Conservation (phyloP, 768 basidiomycete genomes). For the Mrakia hoshinonis region DNA sequence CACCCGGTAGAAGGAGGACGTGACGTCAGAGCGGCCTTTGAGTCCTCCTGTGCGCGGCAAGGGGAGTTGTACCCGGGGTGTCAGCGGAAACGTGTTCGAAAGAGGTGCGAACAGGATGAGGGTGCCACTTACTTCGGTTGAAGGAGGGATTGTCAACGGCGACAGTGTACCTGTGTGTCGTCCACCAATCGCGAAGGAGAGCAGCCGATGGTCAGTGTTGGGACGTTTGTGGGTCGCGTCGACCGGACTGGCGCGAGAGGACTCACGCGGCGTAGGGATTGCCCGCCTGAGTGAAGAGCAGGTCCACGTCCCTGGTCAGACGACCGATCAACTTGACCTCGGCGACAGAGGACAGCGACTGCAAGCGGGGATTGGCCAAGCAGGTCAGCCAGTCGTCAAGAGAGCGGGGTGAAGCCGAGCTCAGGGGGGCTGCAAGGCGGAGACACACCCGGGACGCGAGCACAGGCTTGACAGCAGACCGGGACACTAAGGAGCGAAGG, state of each 20-base stretch:
- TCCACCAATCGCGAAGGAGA: too few species aligned
- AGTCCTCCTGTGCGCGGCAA: not conserved
- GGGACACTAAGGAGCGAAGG: not conserved
- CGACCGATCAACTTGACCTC: conserved; percentile 4
- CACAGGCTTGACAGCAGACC: not conserved
- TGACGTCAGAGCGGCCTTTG: not conserved
- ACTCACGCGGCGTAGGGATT: not conserved
- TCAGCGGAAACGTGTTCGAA: not conserved
- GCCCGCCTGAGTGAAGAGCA: not conserved
- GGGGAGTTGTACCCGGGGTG: not conserved
- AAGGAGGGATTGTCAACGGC: not conserved
- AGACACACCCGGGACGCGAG: not conserved
- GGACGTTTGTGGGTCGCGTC: not conserved
- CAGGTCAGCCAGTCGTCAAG: not conserved
- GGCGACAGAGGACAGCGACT: not conserved
- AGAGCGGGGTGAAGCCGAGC: not conserved
- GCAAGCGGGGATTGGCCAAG: not conserved
- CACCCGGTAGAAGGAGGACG: not conserved
- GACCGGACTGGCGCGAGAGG: too few species aligned
- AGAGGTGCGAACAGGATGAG: not conserved
- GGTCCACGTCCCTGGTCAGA: not conserved
- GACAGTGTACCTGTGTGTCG: not conserved
- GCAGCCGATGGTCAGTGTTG: too few species aligned
- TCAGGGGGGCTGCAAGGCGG: not conserved
- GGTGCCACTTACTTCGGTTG: not conserved